Evolutionary conservation across 305 asterid genomes (phyloP).

Genomic region (Ilex paraguariensis): DNA sequence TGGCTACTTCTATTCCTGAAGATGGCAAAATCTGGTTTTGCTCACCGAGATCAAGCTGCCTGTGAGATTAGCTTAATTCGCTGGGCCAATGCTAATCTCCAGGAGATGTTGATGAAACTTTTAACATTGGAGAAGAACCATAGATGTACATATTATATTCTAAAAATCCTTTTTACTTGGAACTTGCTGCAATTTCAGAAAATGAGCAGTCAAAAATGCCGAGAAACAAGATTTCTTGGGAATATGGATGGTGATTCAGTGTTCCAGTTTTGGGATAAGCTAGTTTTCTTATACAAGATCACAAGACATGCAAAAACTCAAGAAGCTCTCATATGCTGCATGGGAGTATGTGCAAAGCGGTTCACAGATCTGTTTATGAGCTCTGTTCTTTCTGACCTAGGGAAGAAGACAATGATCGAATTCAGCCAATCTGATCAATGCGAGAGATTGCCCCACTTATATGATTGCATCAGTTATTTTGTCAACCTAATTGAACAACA

Average conservation of each 20-base stretch:
- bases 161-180: slow-evolving; percentile 79
- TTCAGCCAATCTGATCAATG: slow-evolving; percentile 25
- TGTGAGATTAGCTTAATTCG: slow-evolving; percentile 39
- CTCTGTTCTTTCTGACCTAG: slow-evolving; percentile 29
- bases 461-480: slow-evolving; percentile 48
- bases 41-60: slow-evolving; percentile 24
- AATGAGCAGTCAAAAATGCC: slow-evolving; percentile 17
- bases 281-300: slow-evolving; percentile 64
- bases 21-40: slow-evolving; percentile 31
- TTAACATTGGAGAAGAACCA: slow-evolving; percentile 71
- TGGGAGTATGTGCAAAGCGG: slow-evolving; percentile 74
- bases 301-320: slow-evolving; percentile 76
- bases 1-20: slow-evolving; percentile 75
- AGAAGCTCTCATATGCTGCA: slow-evolving; percentile 72
- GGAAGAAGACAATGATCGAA: slow-evolving; percentile 19
- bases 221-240: slow-evolving; percentile 37
- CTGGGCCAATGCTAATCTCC: slow-evolving; percentile 52
- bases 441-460: slow-evolving; percentile 31
- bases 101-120: slow-evolving; percentile 48
- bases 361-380: slow-evolving; percentile 40
- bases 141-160: slow-evolving; percentile 66
- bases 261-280: slow-evolving; percentile 64
- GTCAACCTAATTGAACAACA: slow-evolving; percentile 51
- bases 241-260: slow-evolving; percentile 49
- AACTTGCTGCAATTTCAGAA: slow-evolving; percentile 45